Base-by-base conservation (phyloP, 805 yeast species). In the Suhomyces canberraensis region DNA sequence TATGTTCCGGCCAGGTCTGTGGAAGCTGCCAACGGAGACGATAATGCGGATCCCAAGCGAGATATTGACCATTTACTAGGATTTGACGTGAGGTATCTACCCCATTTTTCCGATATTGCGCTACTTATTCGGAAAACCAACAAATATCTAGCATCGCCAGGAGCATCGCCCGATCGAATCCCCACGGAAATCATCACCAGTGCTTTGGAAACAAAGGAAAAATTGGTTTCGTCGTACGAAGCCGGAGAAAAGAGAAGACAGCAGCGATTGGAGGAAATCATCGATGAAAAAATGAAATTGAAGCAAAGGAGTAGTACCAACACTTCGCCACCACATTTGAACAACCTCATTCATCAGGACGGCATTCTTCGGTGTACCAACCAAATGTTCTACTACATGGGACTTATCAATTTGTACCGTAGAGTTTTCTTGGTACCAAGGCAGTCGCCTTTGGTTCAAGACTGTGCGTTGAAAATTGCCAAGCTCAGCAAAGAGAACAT, bases 1-100 rank as follows among this genome's bases (percentile, higher is more conserved):
- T 54, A 51, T 18, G 43, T 37, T 5, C 57, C 63, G 1, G 53
- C 50, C 3, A 51, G 52, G 20, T 42, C 48, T 2, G 47, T 59
- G 4, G 45, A 41, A 45, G 48, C 33, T 31, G 41, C 22, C 45
- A 57, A 17, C 16, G 27, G 16, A 18, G 16, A 14, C 29, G 20
- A 22, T 7, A n/a, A 29, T 25, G 28, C 19, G 16, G 60, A 52
- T 29, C 56, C 61, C 14, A 55, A 54, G 29, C 42, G 60, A 20
- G 78, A 75, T 45, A 76, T 82, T 34, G 88, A 82, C 51, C 75
- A 73, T 39, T 62, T 81, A 33, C 61, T 73, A 36, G 95, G 93
- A 1, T 76, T 85, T 52, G 89, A 84, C 45, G 64, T 79, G 9
- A 68, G 67, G 41, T 69, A 83, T 39, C 60, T 84, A 15, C 81